phyloP scores from a whole-genome alignment of 2,329 filamentous ascomycete species.

The Ceratocystis cacaofunesta region DNA sequence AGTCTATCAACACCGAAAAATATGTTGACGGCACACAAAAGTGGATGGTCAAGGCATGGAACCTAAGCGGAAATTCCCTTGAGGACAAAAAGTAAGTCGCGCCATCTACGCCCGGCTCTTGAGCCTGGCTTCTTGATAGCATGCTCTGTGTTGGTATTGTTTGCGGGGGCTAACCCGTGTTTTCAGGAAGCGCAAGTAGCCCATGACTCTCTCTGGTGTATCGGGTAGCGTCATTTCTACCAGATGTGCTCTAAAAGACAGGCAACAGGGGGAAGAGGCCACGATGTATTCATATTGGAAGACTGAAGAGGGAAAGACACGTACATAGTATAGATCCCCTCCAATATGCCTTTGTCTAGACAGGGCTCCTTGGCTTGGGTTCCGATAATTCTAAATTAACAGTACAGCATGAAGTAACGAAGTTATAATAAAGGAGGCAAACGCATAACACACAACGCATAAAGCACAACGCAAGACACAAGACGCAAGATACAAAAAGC shows the following conservation, averaged over 20 bases:
- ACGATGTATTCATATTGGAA: no score
- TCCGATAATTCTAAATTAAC: neutral
- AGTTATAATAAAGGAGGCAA: neutral
- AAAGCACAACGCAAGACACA: neutral
- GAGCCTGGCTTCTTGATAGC: conserved; percentile 1
- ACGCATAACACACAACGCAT: neutral
- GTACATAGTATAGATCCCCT: no score
- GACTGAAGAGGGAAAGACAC: no score
- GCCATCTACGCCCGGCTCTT: neutral
- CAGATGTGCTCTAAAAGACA: no score
- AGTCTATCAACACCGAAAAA: conserved; percentile 50
- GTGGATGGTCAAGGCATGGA: conserved; percentile 52
- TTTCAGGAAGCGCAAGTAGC: no score
- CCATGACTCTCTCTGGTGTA: no score
- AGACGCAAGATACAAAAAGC: neutral
- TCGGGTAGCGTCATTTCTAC: no score
- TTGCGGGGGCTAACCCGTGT: no score
- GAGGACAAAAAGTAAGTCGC: conserved; percentile 20
- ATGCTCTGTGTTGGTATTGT: no score
- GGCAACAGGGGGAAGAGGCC: no score
- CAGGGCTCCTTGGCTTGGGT: neutral
- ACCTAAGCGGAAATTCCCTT: conserved; percentile 31
- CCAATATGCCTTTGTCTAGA: no score
- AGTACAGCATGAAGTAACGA: neutral
- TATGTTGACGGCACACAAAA: conserved; percentile 63